phyloP scores from a whole-genome alignment of 2,329 filamentous ascomycete species.

The Fusarium bactridioides region DNA sequence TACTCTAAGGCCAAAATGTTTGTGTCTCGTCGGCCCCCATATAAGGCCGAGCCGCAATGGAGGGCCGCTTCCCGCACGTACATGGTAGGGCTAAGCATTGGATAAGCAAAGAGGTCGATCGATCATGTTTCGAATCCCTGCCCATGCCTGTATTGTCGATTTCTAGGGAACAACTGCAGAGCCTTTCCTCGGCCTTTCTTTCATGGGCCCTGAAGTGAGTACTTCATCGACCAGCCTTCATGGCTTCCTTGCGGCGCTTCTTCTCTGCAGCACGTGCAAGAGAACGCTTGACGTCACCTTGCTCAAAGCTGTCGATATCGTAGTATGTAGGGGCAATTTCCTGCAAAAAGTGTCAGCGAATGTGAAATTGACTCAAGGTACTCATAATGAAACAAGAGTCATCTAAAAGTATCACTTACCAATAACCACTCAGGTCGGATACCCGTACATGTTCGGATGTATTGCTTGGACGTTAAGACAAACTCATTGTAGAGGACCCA shows the following conservation, averaged over 20 bases:
- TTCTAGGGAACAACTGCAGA: not conserved
- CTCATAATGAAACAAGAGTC: not conserved
- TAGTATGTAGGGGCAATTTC: conserved; percentile 96
- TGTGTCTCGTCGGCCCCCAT: conserved; percentile 7
- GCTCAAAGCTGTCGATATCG: conserved; percentile 81
- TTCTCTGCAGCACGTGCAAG: conserved; percentile 66
- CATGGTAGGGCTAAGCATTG: conserved; percentile 15
- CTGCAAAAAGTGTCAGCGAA: conserved; percentile 51
- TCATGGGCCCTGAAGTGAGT: conserved; percentile 18
- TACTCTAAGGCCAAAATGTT: not conserved
- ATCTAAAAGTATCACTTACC: conserved; percentile 60
- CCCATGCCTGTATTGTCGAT: not conserved
- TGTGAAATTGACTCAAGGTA: not conserved
- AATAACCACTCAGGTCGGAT: conserved; percentile 95
- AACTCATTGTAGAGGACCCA: conserved; percentile 99
- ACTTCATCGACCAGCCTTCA: conserved; percentile 57
- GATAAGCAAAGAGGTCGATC: conserved; percentile 24
- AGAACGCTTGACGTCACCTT: conserved; percentile 83
- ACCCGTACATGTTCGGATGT: conserved; percentile 91
- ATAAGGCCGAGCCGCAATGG: conserved; percentile 12
- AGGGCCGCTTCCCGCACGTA: conserved; percentile 19
- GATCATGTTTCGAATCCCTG: conserved; percentile 9
- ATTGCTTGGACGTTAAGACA: conserved; percentile 97
- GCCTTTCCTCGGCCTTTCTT: not conserved
- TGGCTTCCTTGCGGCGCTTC: conserved; percentile 66